phyloP scores from a whole-genome alignment of 768 basidiomycete species.

The Cystobasidium tubakii region DNA sequence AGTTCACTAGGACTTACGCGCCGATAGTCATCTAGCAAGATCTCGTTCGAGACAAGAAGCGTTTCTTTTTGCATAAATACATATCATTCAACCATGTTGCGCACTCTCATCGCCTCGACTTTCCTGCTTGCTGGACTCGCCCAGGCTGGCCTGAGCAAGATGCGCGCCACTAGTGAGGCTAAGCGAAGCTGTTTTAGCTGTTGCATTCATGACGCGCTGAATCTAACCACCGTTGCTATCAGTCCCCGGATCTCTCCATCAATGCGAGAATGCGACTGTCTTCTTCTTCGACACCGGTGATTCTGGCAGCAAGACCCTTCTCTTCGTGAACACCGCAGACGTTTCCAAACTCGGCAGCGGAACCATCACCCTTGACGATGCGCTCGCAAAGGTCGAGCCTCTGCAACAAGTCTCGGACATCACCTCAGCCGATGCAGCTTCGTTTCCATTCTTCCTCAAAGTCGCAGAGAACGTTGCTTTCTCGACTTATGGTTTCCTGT shows the following conservation, averaged over 20 bases:
- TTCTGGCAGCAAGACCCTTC: conserved; percentile 36
- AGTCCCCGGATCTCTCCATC: conserved; percentile 36
- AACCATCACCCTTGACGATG: conserved; percentile 25
- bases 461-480: background rate
- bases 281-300: conserved; percentile 42
- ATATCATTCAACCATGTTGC: conserved; percentile 7
- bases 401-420: conserved; percentile 38
- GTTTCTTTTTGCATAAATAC: background rate
- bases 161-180: conserved; percentile 19
- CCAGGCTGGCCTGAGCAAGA: conserved; percentile 12
- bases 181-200: background rate
- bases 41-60: background rate
- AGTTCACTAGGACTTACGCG: background rate
- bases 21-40: background rate
- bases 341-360: conserved; percentile 11
- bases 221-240: background rate
- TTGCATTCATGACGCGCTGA: background rate
- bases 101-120: background rate
- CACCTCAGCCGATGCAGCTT: conserved; percentile 36
- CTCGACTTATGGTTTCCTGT: conserved; percentile 40
- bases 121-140: conserved; percentile 11
- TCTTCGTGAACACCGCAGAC: conserved; percentile 36
- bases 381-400: conserved; percentile 19
- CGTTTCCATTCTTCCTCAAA: conserved; percentile 7
- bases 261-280: conserved; percentile 41